Percentiles rank a stretch among this genome's conserved stretches.
phyloP scores from a whole-genome alignment of 768 basidiomycete species.

The Kwoniella bestiolae region DNA sequence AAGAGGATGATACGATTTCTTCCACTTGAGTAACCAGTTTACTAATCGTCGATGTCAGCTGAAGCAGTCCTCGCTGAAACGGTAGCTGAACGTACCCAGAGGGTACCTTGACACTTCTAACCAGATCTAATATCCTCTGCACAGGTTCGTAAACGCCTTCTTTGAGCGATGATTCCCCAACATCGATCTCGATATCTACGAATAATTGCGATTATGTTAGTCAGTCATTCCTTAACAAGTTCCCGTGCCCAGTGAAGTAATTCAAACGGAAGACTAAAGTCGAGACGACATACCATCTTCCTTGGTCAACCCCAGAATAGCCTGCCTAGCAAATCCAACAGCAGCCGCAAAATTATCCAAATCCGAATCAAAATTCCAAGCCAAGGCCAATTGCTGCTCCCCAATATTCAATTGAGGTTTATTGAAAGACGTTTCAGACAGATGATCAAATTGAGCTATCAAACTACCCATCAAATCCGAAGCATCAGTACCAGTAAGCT shows the following conservation, averaged over 20 bases:
- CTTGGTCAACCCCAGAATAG: conserved; percentile 70
- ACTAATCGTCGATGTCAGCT: conserved; percentile 59
- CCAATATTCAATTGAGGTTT: conserved; percentile 83
- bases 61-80: neutral
- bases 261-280: too few species aligned
- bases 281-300: conserved; percentile 71
- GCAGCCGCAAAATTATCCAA: conserved; percentile 92
- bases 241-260: too few species aligned
- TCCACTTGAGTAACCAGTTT: conserved; percentile 86
- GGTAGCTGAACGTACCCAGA: conserved; percentile 67
- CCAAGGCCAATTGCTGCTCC: conserved; percentile 84
- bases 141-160: conserved; percentile 79
- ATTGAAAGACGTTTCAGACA: conserved; percentile 82
- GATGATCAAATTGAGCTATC: conserved; percentile 89
- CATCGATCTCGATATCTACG: conserved; percentile 72
- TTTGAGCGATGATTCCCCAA: conserved; percentile 75
- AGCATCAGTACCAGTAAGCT: neutral
- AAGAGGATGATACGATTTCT: conserved; percentile 72
- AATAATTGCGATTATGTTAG: neutral
- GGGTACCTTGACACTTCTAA: conserved; percentile 75
- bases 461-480: conserved; percentile 64
- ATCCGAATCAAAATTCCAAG: conserved; percentile 82
- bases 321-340: conserved; percentile 85
- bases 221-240: too few species aligned
- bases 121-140: conserved; percentile 78